Evolutionary conservation across 257 asterid genomes (phyloP).

Genomic region (Eucommia ulmoides): DNA sequence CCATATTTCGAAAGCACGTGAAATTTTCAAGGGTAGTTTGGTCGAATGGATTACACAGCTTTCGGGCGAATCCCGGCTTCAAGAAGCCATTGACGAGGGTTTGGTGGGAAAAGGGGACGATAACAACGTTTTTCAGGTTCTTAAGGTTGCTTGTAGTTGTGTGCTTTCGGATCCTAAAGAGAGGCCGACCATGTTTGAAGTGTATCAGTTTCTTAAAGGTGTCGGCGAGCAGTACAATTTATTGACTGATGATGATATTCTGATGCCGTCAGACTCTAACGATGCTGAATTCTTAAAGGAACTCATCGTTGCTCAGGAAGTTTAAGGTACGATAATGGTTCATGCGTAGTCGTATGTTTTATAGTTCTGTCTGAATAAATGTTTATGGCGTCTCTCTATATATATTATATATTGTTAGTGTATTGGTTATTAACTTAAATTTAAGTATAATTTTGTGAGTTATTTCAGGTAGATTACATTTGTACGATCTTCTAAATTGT

Average conservation of each 20-base stretch:
- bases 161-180: slow-evolving; percentile 55
- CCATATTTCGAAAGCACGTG: slow-evolving; percentile 45
- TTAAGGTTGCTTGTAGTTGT: slow-evolving; percentile 74
- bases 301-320: slow-evolving; percentile 76
- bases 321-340: too few species aligned
- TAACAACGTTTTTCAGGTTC: slow-evolving; percentile 61
- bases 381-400: too few species aligned
- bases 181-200: slow-evolving; percentile 87
- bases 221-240: slow-evolving; percentile 54
- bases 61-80: slow-evolving; percentile 48
- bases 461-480: too few species aligned
- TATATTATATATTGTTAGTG: too few species aligned
- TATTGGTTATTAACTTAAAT: too few species aligned
- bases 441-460: too few species aligned
- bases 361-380: too few species aligned
- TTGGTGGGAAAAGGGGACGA: slow-evolving; percentile 53
- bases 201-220: slow-evolving; percentile 68
- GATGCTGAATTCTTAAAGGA: slow-evolving; percentile 39
- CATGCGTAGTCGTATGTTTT: too few species aligned
- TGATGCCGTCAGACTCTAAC: slow-evolving; percentile 35
- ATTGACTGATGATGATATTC: slow-evolving; percentile 50
- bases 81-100: slow-evolving; percentile 51
- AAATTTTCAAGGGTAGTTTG: slow-evolving; percentile 65
- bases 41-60: slow-evolving; percentile 72
- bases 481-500: too few species aligned